Conservation (phyloP, 768 basidiomycete genomes). For the Gloeopeniophorella convolvens region DNA sequence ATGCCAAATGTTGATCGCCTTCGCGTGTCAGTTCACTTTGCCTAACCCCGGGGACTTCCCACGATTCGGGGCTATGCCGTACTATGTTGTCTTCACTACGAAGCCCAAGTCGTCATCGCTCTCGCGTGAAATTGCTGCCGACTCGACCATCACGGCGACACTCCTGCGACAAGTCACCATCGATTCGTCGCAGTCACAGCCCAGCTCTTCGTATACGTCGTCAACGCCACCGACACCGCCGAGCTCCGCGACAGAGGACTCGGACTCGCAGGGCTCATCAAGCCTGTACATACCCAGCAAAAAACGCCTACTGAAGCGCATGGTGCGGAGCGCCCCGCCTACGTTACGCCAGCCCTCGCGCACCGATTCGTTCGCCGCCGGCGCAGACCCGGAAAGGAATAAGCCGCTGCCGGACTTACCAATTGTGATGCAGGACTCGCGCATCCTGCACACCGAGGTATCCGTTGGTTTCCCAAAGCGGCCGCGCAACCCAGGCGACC, state of each 20-base stretch:
- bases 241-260: slow-evolving; percentile 33
- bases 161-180: slow-evolving; percentile 55
- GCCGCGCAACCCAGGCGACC: slow-evolving; percentile 39
- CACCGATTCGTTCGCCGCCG: slow-evolving; percentile 11
- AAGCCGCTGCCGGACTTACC: slow-evolving; percentile 28
- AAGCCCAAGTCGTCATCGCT: slow-evolving; percentile 46
- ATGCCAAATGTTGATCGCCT: background rate
- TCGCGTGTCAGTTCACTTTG: slow-evolving; percentile 46
- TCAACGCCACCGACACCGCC: slow-evolving; percentile 41
- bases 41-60: slow-evolving; percentile 56
- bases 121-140: slow-evolving; percentile 59
- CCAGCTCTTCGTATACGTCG: slow-evolving; percentile 30
- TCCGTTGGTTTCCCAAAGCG: slow-evolving; percentile 68
- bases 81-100: slow-evolving; percentile 69
- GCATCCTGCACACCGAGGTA: slow-evolving; percentile 43
- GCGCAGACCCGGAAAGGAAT: slow-evolving; percentile 4
- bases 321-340: slow-evolving; percentile 26
- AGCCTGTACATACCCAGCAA: slow-evolving; percentile 14
- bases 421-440: slow-evolving; percentile 31
- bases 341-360: slow-evolving; percentile 11
- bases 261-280: slow-evolving; percentile 24
- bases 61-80: slow-evolving; percentile 57
- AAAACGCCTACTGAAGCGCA: slow-evolving; percentile 28
- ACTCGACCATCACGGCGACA: slow-evolving; percentile 65
- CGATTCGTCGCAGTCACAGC: slow-evolving; percentile 35